A percentile compares a stretch with the other conserved stretches of the same genome.
phyloP scores from a whole-genome alignment of 306 rosid genomes.

The Vachellia collinsii region DNA sequence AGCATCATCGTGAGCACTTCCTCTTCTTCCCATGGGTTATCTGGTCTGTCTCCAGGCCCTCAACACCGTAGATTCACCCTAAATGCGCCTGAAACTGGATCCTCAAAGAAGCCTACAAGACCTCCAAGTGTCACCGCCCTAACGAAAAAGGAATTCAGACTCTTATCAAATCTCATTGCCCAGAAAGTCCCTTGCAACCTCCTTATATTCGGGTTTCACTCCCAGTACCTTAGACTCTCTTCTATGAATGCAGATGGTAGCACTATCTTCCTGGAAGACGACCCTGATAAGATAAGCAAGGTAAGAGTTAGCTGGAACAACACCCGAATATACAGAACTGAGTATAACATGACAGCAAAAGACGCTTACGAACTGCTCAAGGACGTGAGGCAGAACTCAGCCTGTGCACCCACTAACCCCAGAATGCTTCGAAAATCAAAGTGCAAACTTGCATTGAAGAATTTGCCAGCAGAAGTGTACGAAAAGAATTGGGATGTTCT shows the following conservation, averaged over 20 bases:
- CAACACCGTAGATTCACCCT: constrained; percentile 31
- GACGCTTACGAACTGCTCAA: constrained; percentile 69
- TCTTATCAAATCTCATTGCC: constrained; percentile 61
- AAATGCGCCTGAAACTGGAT: constrained; percentile 25
- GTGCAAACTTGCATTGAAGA: constrained; percentile 76
- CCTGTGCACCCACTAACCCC: constrained; percentile 56
- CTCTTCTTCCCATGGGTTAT: constrained; percentile 46
- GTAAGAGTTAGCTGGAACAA: constrained; percentile 49
- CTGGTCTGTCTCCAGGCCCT: constrained; percentile 41
- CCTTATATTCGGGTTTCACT: constrained; percentile 78
- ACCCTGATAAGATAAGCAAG: constrained; percentile 44
- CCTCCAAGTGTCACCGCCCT: constrained; percentile 43
- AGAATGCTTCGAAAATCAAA: constrained; percentile 58
- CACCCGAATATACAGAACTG: constrained; percentile 59
- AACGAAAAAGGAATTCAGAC: constrained; percentile 66
- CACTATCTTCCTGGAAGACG: constrained; percentile 76
- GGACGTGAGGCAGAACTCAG: constrained; percentile 65
- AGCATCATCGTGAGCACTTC: constrained; percentile 57
- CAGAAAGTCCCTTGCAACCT: constrained; percentile 82
- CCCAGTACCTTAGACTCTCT: constrained; percentile 68
- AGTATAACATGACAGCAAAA: constrained; percentile 61
- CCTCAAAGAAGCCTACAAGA: constrained; percentile 37
- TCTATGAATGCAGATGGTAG: constrained; percentile 70
- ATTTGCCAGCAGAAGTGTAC: constrained; percentile 69
- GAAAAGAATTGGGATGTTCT: constrained; percentile 77